Evolutionary conservation across 2,329 filamentous ascomycete species (phyloP).

Genomic region (Pestalotiopsis sp.): DNA sequence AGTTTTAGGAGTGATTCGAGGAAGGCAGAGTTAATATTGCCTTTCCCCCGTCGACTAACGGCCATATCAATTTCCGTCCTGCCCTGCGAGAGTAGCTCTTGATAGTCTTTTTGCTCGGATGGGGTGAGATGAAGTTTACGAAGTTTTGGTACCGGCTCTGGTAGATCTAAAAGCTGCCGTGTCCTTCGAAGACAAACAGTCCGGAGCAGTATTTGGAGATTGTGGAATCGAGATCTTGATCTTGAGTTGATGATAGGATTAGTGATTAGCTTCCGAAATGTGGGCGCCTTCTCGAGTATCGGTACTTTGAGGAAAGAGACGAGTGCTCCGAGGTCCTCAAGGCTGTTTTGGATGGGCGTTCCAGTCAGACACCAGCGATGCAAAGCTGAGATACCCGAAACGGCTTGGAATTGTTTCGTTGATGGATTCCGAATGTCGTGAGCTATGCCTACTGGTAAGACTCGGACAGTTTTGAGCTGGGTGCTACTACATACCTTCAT

Average conservation of each 20-base stretch:
- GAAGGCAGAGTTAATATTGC: neutral
- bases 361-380: constrained; percentile 10
- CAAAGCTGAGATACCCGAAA: neutral
- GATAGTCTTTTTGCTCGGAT: neutral
- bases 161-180: neutral
- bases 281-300: neutral
- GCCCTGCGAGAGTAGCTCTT: neutral
- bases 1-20: neutral
- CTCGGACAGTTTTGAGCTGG: no score
- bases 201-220: neutral
- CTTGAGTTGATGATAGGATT: neutral
- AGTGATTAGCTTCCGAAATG: neutral
- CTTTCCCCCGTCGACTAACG: neutral
- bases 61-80: neutral
- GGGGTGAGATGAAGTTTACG: neutral
- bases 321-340: constrained; percentile 6
- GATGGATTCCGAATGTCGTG: neutral
- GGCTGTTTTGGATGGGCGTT: constrained; percentile 9
- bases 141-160: neutral
- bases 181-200: neutral
- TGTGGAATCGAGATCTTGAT: neutral
- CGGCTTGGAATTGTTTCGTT: neutral
- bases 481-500: neutral
- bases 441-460: neutral
- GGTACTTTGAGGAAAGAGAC: constrained; percentile 3